Base-by-base conservation (phyloP, 306 rosid species). In the Quercus mongolica region DNA sequence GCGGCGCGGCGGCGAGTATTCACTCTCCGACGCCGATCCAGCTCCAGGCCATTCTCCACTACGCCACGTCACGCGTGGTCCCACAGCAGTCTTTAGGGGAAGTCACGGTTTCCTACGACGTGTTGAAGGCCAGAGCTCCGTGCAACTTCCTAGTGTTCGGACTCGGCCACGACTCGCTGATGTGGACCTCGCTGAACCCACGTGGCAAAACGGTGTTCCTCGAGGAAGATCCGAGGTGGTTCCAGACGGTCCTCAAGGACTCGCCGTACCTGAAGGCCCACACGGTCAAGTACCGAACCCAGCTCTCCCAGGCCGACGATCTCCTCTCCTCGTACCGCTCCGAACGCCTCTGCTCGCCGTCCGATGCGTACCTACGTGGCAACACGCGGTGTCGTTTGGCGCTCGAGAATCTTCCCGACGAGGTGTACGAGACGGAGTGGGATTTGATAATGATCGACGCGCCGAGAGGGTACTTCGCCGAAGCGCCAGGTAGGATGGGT, bases 381-480 rank as follows among this genome's bases (percentile, higher is more conserved):
- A 93, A 91, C 79, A 70, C 38, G 6, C 68, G 73, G 64, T 95
- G 99, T 54, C 72, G 64, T 62, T 77, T 95, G 76, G 99, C 99
- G 35, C 87, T 93, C 18, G 75, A 84, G 6, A 89, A 95, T n/a
- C 79, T 95, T 0, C 97, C 98, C 0, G 88, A 84, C 0, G 91
- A 83, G 83, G 89, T 93, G 41, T 95, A 95, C 69, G 91, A 88
- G 1, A 91, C 15, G 35, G 98, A 93, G 75, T 95, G 99, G 99
- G 99, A 95, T 65, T 76, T 93, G 55, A 90, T 95, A 23, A 95
- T 95, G 99, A 79, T 95, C 65, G 97, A 95, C 74, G 99, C 98
- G 33, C 99, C 99, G 0, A 69, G 80, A 0, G 99, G 98, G 0
- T 95, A 95, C 46, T 95, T 75, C 11, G 84, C 97, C 0, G 94